A percentile compares a stretch with the other conserved stretches of the same genome.
These are phyloP conservation scores for Potentilla sterilis DNA, from an alignment of 306 rosid genomes.

Conservation along the genomic window DNA sequence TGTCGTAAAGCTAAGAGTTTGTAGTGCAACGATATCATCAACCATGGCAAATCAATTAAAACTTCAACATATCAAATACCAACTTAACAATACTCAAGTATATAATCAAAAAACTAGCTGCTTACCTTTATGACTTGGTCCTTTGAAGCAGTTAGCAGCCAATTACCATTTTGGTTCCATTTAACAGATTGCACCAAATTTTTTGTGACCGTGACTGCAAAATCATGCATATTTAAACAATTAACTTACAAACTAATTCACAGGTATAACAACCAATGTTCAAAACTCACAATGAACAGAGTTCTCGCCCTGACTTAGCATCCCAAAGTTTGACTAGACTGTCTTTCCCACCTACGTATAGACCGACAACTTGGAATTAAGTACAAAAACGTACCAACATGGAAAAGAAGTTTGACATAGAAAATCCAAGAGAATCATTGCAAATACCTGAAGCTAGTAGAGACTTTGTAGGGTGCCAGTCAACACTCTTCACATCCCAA, in stretches of 20 bases:
- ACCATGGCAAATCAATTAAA: constrained; percentile 5
- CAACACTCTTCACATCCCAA: constrained; percentile 99
- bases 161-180: constrained; percentile 94
- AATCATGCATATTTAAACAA: constrained; percentile 10
- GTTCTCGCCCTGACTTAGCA: constrained; percentile 84
- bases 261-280: constrained; percentile 22
- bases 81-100: not conserved
- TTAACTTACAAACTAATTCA: constrained; percentile 12
- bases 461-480: constrained; percentile 98
- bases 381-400: constrained; percentile 9
- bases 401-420: constrained; percentile 15
- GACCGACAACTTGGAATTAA: constrained; percentile 26
- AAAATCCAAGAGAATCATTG: constrained; percentile 26
- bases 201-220: constrained; percentile 97
- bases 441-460: constrained; percentile 82
- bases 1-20: constrained; percentile 79
- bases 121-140: constrained; percentile 84
- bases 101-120: constrained; percentile 18
- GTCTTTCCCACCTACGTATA: constrained; percentile 82
- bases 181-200: constrained; percentile 77
- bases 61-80: not conserved
- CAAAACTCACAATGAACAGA: constrained; percentile 81
- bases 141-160: constrained; percentile 87
- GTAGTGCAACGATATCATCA: constrained; percentile 18
- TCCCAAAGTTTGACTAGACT: constrained; percentile 98